phyloP scores from a whole-genome alignment of 2,329 filamentous ascomycete genomes.

The Dothistroma septosporum region DNA sequence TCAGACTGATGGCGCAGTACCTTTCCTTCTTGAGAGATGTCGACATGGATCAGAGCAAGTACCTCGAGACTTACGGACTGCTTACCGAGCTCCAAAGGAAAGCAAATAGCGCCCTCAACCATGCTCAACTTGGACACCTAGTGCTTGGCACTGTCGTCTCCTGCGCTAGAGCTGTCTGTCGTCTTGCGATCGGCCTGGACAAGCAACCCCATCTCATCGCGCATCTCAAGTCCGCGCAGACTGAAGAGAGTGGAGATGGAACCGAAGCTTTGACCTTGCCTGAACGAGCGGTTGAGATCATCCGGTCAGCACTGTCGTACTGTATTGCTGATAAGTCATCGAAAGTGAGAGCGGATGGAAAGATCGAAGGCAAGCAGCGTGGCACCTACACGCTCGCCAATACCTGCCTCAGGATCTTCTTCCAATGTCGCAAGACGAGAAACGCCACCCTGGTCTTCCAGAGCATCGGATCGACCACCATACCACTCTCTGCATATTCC shows the following conservation, averaged over 20 bases:
- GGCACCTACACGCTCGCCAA: slow-evolving; percentile 93
- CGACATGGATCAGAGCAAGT: slow-evolving; percentile 69
- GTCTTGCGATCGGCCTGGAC: slow-evolving; percentile 79
- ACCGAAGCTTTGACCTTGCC: slow-evolving; percentile 58
- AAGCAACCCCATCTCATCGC: slow-evolving; percentile 72
- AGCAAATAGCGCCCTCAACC: slow-evolving; percentile 75
- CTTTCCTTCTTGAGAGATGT: slow-evolving; percentile 77
- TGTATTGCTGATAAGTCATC: slow-evolving; percentile 77
- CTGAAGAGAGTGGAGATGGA: slow-evolving; percentile 60
- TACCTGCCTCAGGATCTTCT: slow-evolving; percentile 80
- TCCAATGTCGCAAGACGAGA: slow-evolving; percentile 79
- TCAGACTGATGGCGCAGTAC: slow-evolving; percentile 76
- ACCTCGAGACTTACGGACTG: slow-evolving; percentile 69
- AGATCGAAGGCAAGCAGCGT: slow-evolving; percentile 76
- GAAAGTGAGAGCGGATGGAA: slow-evolving; percentile 51
- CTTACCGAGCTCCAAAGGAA: slow-evolving; percentile 69
- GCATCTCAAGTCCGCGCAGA: slow-evolving; percentile 43
- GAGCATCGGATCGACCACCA: slow-evolving; percentile 79
- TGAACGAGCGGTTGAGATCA: slow-evolving; percentile 81
- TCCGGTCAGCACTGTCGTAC: slow-evolving; percentile 85
- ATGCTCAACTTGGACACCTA: slow-evolving; percentile 73
- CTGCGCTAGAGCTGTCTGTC: slow-evolving; percentile 73
- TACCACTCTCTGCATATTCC: slow-evolving; percentile 75
- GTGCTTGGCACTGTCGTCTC: slow-evolving; percentile 80
- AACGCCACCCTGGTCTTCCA: slow-evolving; percentile 84